These are phyloP conservation scores for Vigna hirtella DNA, from an alignment of 306 rosid genomes.

Conservation along the genomic window DNA sequence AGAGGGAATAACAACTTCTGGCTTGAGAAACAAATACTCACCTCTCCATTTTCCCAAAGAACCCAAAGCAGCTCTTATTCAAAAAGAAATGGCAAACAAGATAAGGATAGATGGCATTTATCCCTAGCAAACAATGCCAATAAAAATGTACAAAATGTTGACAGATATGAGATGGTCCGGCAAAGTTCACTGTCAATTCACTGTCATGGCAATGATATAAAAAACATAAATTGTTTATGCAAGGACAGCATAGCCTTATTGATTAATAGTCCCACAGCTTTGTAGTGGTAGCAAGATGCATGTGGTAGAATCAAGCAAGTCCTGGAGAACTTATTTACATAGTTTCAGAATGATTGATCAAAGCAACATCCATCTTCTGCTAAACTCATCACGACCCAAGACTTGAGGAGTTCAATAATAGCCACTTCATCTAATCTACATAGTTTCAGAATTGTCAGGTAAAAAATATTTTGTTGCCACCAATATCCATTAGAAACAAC, in stretches of 20 bases:
- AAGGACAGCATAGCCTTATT: conserved; percentile 78
- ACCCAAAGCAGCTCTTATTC: conserved; percentile 74
- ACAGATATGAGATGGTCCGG: conserved; percentile 63
- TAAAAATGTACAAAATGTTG: conserved; percentile 42
- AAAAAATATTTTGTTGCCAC: conserved; percentile 46
- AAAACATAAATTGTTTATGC: conserved; percentile 66
- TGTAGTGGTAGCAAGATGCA: conserved; percentile 44
- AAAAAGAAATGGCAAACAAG: conserved; percentile 51
- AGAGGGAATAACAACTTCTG: conserved; percentile 17
- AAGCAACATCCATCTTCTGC: conserved; percentile 47
- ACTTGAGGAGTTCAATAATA: conserved; percentile 47
- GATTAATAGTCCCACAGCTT: conserved; percentile 53
- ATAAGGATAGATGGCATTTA: conserved; percentile 65
- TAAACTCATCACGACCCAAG: conserved; percentile 50
- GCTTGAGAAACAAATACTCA: conserved; percentile 44
- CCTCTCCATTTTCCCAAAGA: conserved; percentile 87
- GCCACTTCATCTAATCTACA: conserved; percentile 57
- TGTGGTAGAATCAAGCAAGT: conserved; percentile 50
- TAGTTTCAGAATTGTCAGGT: conserved; percentile 53
- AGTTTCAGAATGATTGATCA: conserved; percentile 50
- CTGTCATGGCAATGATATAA: conserved; percentile 51
- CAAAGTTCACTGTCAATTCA: conserved; percentile 70
- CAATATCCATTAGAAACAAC: conserved; percentile 60
- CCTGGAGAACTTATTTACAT: conserved; percentile 54
- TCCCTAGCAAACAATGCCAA: conserved; percentile 61